A percentile compares a stretch with the other conserved stretches of the same genome.
phyloP scores from a whole-genome alignment of 2,329 filamentous ascomycete genomes.

The Coniochaeta sp. region DNA sequence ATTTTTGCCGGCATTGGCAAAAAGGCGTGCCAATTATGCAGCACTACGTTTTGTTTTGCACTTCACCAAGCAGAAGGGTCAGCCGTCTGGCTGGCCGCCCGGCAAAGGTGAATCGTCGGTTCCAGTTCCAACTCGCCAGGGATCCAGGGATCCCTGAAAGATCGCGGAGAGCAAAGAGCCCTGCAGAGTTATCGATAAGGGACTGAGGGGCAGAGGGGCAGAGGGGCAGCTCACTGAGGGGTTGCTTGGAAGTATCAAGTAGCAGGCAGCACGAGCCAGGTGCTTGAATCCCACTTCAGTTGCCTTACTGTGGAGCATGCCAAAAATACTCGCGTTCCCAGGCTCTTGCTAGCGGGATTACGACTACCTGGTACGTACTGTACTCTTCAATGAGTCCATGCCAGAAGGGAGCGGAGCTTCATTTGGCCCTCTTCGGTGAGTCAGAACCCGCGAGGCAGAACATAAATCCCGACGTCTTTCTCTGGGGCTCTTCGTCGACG shows the following conservation, averaged over 20 bases:
- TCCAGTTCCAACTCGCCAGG: neutral
- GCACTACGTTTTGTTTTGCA: conserved; percentile 6
- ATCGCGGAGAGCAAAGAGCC: neutral
- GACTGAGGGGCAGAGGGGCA: conserved; percentile 1
- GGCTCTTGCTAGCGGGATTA: neutral
- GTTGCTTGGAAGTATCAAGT: neutral
- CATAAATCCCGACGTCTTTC: neutral
- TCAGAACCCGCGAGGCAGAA: neutral
- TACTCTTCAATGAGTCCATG: no score
- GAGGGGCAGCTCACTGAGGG: conserved; percentile 1
- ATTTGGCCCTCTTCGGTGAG: neutral
- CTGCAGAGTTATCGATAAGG: conserved; percentile 5
- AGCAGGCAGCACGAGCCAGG: conserved; percentile 1
- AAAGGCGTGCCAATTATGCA: conserved; percentile 20
- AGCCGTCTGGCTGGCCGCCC: conserved; percentile 2
- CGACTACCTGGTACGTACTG: no score
- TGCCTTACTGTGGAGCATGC: neutral
- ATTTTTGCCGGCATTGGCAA: conserved; percentile 23
- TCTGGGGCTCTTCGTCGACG: neutral
- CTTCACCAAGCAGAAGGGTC: conserved; percentile 6
- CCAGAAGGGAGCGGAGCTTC: neutral
- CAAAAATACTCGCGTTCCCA: neutral
- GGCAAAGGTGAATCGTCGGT: neutral
- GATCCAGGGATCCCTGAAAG: conserved; percentile 4
- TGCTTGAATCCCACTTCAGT: conserved; percentile 5